These are phyloP conservation scores for Luffa aegyptiaca DNA, from an alignment of 306 rosid genomes.

Conservation along the genomic window DNA sequence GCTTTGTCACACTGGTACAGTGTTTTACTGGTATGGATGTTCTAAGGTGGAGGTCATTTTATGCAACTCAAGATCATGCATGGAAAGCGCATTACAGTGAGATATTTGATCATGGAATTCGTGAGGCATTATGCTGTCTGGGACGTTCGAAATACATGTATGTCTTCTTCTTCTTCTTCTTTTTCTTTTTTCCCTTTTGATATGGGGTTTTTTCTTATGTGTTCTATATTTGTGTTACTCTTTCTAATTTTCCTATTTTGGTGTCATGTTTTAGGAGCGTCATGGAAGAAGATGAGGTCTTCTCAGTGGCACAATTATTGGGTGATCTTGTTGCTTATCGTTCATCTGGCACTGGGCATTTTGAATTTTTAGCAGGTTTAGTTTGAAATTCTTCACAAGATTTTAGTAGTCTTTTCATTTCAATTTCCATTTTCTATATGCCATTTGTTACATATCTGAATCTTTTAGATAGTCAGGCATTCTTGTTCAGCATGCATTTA, in stretches of 20 bases:
- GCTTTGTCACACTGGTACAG: constrained; percentile 42
- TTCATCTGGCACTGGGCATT: constrained; percentile 81
- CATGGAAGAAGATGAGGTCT: constrained; percentile 71
- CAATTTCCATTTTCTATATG: neutral
- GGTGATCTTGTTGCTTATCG: constrained; percentile 94
- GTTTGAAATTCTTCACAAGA: constrained; percentile 7
- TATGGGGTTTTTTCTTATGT: constrained; percentile 2
- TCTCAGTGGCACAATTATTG: constrained; percentile 67
- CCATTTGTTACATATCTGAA: neutral
- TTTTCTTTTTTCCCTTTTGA: neutral
- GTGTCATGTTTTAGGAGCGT: constrained; percentile 32
- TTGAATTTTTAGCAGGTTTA: constrained; percentile 89
- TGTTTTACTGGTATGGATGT: constrained; percentile 65
- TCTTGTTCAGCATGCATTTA: neutral
- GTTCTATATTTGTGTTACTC: neutral
- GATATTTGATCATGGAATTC: constrained; percentile 75
- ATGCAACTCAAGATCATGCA: constrained; percentile 58
- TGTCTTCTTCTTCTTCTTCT: neutral
- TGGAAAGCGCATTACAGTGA: constrained; percentile 85
- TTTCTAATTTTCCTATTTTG: constrained; percentile 1
- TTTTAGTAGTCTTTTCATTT: neutral
- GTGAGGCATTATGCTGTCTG: constrained; percentile 86
- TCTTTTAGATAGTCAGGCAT: neutral
- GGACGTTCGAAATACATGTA: constrained; percentile 81
- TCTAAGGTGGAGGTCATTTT: constrained; percentile 76